Evolutionary conservation across 768 basidiomycete species (phyloP).

Genomic region (Russula sp.): DNA sequence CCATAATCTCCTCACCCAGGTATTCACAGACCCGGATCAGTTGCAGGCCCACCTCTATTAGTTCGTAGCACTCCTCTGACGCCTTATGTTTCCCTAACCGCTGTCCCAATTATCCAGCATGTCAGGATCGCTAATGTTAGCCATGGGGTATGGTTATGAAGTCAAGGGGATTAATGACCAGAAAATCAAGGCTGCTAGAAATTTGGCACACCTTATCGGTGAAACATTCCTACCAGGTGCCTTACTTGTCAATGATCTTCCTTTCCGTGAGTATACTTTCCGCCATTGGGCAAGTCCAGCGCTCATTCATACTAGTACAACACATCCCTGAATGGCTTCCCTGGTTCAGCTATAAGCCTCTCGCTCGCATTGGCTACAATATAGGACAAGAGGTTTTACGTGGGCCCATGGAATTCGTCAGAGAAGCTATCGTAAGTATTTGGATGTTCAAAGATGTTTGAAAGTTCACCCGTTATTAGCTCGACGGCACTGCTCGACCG

Average conservation of each 20-base stretch:
- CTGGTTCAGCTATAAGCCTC: conserved; percentile 19
- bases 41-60: conserved; percentile 7
- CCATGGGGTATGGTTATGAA: conserved; percentile 15
- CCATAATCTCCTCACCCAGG: not conserved
- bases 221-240: not conserved
- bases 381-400: conserved; percentile 2
- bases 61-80: not conserved
- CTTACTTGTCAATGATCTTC: conserved; percentile 12
- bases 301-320: conserved; percentile 3
- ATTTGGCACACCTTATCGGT: not conserved
- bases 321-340: conserved; percentile 17
- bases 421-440: conserved; percentile 3
- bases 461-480: not conserved
- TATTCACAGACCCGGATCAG: conserved; percentile 5
- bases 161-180: conserved; percentile 2
- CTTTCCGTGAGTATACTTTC: not conserved
- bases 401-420: conserved; percentile 3
- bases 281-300: too few species aligned
- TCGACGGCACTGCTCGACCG: conserved; percentile 10
- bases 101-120: not conserved
- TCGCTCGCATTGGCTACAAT: conserved; percentile 1
- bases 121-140: conserved; percentile 5
- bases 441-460: not conserved
- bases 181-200: not conserved
- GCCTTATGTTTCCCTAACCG: too few species aligned